These are phyloP conservation scores for Amanita phalloides DNA, from an alignment of 768 basidiomycete genomes.

Conservation along the genomic window DNA sequence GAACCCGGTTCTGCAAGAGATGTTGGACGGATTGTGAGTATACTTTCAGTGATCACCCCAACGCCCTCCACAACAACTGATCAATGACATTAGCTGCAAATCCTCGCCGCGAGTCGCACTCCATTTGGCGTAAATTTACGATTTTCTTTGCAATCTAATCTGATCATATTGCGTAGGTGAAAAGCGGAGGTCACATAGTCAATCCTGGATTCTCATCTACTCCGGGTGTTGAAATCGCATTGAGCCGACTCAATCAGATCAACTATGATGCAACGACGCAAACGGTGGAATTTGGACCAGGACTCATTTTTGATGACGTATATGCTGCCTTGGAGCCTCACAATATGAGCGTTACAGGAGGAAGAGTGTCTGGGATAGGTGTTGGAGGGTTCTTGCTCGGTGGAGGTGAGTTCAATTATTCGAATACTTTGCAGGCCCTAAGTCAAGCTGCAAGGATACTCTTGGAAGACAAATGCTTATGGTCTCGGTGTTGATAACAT, in stretches of 20 bases:
- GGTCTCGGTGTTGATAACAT: not conserved
- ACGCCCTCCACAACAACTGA: not conserved
- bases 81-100: not conserved
- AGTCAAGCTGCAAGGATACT: not conserved
- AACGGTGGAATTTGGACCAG: not conserved
- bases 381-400: too few species aligned
- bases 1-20: constrained; percentile 1
- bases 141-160: not conserved
- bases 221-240: not conserved
- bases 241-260: not conserved
- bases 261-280: not conserved
- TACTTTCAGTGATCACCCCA: not conserved
- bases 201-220: constrained; percentile 15
- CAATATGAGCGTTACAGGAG: too few species aligned
- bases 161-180: constrained; percentile 22
- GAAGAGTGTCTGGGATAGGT: too few species aligned
- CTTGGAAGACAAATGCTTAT: not conserved
- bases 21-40: not conserved
- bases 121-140: not conserved
- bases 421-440: not conserved
- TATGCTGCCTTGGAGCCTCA: not conserved
- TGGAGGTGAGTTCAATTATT: not conserved
- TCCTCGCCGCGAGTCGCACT: not conserved
- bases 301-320: not conserved
- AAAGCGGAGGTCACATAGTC: constrained; percentile 35